A percentile compares a stretch with the other conserved stretches of the same genome.
phyloP scores from a whole-genome alignment of 192 early-diverging fungal genomes.

The Backusella australiensis region DNA sequence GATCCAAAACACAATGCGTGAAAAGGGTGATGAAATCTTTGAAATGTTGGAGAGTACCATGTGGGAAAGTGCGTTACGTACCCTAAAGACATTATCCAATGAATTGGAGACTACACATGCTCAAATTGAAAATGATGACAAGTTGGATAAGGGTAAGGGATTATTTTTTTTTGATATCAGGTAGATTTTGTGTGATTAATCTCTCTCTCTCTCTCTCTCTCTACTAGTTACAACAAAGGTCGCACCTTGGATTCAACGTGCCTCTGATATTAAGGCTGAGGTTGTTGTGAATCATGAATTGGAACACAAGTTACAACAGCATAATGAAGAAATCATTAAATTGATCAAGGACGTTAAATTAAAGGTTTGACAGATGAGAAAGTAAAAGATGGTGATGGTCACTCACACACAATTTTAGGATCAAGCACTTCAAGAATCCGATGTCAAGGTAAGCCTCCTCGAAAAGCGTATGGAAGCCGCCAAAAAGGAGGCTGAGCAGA shows the following conservation, averaged over 20 bases:
- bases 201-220: not conserved
- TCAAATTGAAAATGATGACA: slow-evolving; percentile 48
- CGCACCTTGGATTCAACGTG: slow-evolving; percentile 79
- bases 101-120: slow-evolving; percentile 48
- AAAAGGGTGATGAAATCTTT: slow-evolving; percentile 53
- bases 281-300: slow-evolving; percentile 81
- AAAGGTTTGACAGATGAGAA: slow-evolving; percentile 47
- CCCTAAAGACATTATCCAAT: slow-evolving; percentile 42
- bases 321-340: slow-evolving; percentile 77
- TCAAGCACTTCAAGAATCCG: slow-evolving; percentile 71
- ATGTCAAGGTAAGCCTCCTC: slow-evolving; percentile 76
- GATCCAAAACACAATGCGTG: slow-evolving; percentile 53
- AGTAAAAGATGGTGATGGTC: not conserved
- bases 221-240: slow-evolving; percentile 45
- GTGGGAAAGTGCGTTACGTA: slow-evolving; percentile 55
- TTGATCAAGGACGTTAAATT: slow-evolving; percentile 74
- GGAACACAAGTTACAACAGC: slow-evolving; percentile 68
- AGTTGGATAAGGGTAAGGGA: slow-evolving; percentile 43
- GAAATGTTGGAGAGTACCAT: slow-evolving; percentile 54
- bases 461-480: slow-evolving; percentile 74
- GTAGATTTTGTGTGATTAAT: not conserved
- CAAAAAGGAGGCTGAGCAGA: slow-evolving; percentile 65
- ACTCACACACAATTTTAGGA: slow-evolving; percentile 69
- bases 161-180: not conserved
- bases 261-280: slow-evolving; percentile 73